These are phyloP conservation scores for Dentipellis sp. DNA, from an alignment of 768 basidiomycete genomes.

Conservation along the genomic window DNA sequence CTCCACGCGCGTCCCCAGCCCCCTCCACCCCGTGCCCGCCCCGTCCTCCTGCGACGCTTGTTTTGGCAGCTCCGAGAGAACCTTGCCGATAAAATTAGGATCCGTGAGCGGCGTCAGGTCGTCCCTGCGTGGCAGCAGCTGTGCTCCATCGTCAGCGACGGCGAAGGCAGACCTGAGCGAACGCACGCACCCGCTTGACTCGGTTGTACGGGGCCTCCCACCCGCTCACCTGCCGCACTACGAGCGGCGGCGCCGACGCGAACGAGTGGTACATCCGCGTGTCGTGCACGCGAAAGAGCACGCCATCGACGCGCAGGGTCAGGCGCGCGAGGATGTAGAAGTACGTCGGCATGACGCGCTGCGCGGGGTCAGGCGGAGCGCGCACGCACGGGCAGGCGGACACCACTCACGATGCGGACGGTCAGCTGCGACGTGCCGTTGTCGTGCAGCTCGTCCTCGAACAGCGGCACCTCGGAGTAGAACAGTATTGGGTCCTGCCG, in stretches of 20 bases:
- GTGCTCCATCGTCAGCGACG: not conserved
- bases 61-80: slow-evolving; percentile 53
- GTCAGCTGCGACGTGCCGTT: slow-evolving; percentile 84
- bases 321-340: slow-evolving; percentile 87
- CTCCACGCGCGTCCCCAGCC: slow-evolving; percentile 58
- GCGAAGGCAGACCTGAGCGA: not conserved
- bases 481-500: slow-evolving; percentile 95
- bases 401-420: slow-evolving; percentile 71
- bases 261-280: slow-evolving; percentile 89
- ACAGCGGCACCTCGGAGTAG: slow-evolving; percentile 90
- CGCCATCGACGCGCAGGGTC: slow-evolving; percentile 90
- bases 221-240: slow-evolving; percentile 78
- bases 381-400: not conserved
- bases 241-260: slow-evolving; percentile 40
- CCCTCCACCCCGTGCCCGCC: slow-evolving; percentile 79
- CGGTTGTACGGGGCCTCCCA: slow-evolving; percentile 87
- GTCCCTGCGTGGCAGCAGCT: slow-evolving; percentile 63
- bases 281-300: slow-evolving; percentile 85
- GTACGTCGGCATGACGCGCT: slow-evolving; percentile 97
- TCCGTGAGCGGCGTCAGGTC: slow-evolving; percentile 89
- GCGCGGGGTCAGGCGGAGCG: not conserved
- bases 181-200: slow-evolving; percentile 56
- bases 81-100: slow-evolving; percentile 69
- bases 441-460: slow-evolving; percentile 95
- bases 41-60: slow-evolving; percentile 50